Evolutionary conservation across 176 grass and related monocot genomes (phyloP).

Genomic region (Triticum monococcum): DNA sequence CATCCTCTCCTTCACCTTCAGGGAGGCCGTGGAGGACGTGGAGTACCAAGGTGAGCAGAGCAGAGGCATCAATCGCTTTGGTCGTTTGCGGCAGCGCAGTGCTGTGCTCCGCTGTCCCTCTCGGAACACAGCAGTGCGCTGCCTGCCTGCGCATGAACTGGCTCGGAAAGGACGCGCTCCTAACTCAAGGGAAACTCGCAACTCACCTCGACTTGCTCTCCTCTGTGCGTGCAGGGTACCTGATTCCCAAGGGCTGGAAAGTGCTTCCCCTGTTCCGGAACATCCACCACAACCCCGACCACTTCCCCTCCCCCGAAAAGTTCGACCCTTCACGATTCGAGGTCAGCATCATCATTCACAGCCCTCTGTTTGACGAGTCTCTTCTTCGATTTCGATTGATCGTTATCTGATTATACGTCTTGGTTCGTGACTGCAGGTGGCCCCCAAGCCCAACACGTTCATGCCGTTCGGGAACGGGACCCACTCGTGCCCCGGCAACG

Average conservation of each 20-base stretch:
- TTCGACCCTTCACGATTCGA: constrained; percentile 97
- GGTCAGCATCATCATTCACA: constrained; percentile 38
- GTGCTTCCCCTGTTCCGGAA: constrained; percentile 95
- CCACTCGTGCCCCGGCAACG: constrained; percentile 98
- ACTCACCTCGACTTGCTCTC: neutral
- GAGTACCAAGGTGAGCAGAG: constrained; percentile 77
- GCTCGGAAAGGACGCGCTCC: constrained; percentile 39
- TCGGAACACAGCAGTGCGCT: neutral
- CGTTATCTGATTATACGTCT: neutral
- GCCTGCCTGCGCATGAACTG: constrained; percentile 39
- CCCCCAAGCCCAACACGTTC: constrained; percentile 93
- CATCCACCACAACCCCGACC: constrained; percentile 93
- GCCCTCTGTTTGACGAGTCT: neutral
- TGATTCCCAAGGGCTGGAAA: constrained; percentile 99
- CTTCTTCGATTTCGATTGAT: neutral
- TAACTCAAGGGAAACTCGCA: neutral
- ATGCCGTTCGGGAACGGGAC: constrained; percentile 97
- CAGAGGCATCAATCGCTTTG: neutral
- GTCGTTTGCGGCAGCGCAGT: neutral
- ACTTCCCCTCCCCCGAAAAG: constrained; percentile 81
- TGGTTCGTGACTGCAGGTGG: constrained; percentile 40
- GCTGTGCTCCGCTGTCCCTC: constrained; percentile 6
- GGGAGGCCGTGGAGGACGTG: constrained; percentile 95
- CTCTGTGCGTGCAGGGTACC: constrained; percentile 68
- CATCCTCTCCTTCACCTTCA: constrained; percentile 97